Evolutionary conservation across 257 asterid genomes (phyloP), one percentile per base, ranked within the genome.

Genomic region (Handroanthus guayacan): DNA sequence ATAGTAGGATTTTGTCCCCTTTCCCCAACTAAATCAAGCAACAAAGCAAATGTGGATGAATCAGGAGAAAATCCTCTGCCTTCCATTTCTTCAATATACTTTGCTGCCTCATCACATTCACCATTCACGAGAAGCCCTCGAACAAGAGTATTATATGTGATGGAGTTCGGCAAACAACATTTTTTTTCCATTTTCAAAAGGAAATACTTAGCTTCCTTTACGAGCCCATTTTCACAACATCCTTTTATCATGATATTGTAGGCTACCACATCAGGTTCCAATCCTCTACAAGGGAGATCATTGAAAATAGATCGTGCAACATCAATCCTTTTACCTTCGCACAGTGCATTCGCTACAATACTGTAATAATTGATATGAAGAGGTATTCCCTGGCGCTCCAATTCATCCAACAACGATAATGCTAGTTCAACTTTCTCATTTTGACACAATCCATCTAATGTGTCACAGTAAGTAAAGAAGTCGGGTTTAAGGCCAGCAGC

Each of bases 201-300:
- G 44, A 83, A 68, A 54, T 68, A 58, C 68, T 62, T 80, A 52
- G 76, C 87, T 69, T 83, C 82, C 41, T 64, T 61, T 5, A 76
- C 16, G 14, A 80, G 41, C 34, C 87, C 81, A n/a, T 75, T 84
- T 62, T 61, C 60, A 62, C 84, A 74, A 38, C 57, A 74, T 55
- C 85, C 85, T 12, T 43, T 65, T 4, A 83, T 62, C 79, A 80
- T 64, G 6, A 62, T 60, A 71, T 37, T 77, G 72, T 62, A 83
- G 45, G 81, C 73, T 34, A 63, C 57, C 60, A 73, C 79, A 77
- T 83, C 71, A 39, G 75, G 79, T 48, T 74, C 20, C 36, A 74
- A 75, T 17, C 81, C 79, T 70, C 63, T 61, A 14, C 67, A 61
- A 55, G 67, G 39, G 58, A 83, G 82, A 54, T 45, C 56, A 44